Percentiles rank a stretch among this genome's conserved stretches.
These are phyloP conservation scores for Coniochaeta prunicola DNA, from an alignment of 2,329 filamentous ascomycete species.

Conservation along the genomic window DNA sequence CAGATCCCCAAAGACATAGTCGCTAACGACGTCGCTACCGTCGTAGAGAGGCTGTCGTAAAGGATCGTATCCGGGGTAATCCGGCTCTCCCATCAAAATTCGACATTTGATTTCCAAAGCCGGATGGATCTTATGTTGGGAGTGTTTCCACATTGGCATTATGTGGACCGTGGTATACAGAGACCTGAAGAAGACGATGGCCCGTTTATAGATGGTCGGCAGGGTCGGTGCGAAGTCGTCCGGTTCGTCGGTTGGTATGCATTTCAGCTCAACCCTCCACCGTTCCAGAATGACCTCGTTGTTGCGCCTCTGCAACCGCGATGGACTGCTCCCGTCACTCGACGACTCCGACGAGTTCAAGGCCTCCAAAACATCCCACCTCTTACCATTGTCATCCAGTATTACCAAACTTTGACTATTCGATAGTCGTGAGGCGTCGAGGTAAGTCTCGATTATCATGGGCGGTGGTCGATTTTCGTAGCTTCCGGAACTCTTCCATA, in stretches of 20 bases:
- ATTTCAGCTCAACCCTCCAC: slow-evolving; percentile 80
- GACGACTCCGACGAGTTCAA: slow-evolving; percentile 57
- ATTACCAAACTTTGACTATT: slow-evolving; percentile 82
- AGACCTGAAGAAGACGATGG: slow-evolving; percentile 87
- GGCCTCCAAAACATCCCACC: slow-evolving; percentile 85
- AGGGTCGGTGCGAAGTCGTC: slow-evolving; percentile 58
- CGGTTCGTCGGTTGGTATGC: slow-evolving; percentile 36
- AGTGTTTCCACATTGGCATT: slow-evolving; percentile 80
- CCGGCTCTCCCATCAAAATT: slow-evolving; percentile 56
- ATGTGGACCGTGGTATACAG: slow-evolving; percentile 77
- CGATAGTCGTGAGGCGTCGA: slow-evolving; percentile 72
- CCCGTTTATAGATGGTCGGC: slow-evolving; percentile 93
- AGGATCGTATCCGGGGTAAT: slow-evolving; percentile 54
- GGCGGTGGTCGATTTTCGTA: slow-evolving; percentile 72
- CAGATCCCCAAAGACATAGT: slow-evolving; percentile 74
- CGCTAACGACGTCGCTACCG: slow-evolving; percentile 58
- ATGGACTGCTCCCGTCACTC: slow-evolving; percentile 36
- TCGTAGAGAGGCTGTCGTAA: slow-evolving; percentile 65
- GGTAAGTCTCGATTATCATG: slow-evolving; percentile 82
- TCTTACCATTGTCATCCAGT: slow-evolving; percentile 80
- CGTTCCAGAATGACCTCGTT: slow-evolving; percentile 82
- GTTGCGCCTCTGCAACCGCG: slow-evolving; percentile 34
- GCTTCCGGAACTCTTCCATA: slow-evolving; percentile 76
- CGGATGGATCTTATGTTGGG: slow-evolving; percentile 62
- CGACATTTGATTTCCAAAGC: slow-evolving; percentile 73